Conservation (phyloP, 148 eudicot species). For the Mesembryanthemum crystallinum region DNA sequence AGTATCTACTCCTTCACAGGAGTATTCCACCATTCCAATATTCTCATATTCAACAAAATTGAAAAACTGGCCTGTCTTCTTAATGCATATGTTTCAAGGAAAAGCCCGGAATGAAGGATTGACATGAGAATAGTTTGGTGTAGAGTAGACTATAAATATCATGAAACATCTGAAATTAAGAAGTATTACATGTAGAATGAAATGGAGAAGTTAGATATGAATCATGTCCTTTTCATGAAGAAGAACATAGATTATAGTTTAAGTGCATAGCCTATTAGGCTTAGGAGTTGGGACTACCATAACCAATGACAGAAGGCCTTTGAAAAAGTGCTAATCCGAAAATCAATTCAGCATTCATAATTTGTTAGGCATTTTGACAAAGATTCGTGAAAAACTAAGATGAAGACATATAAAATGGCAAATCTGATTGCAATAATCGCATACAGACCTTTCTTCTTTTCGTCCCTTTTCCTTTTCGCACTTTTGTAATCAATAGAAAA, state of each 20-base stretch:
- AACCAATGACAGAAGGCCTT: neutral
- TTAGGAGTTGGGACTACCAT: neutral
- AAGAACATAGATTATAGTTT: neutral
- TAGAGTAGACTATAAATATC: neutral
- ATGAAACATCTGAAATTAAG: neutral
- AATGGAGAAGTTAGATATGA: neutral
- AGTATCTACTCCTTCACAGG: too few relatives aligned
- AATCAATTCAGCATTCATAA: neutral
- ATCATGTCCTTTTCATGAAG: neutral
- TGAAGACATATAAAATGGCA: neutral
- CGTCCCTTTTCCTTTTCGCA: neutral
- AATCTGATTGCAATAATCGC: neutral
- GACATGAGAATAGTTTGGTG: too few relatives aligned
- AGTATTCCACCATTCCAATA: too few relatives aligned
- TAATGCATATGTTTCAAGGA: too few relatives aligned
- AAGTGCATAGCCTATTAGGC: neutral
- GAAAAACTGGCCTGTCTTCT: too few relatives aligned
- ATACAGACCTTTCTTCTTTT: neutral
- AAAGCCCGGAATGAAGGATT: too few relatives aligned
- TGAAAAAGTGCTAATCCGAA: constrained; percentile 2
- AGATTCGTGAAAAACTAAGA: constrained; percentile 3
- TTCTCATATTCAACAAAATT: too few relatives aligned
- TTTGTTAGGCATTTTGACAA: too few relatives aligned
- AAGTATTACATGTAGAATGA: neutral
- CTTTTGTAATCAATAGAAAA: neutral